Percentiles rank a stretch among this genome's conserved stretches.
These are phyloP conservation scores for Rhodamnia argentea DNA, from an alignment of 345 rosid genomes.

Conservation along the genomic window DNA sequence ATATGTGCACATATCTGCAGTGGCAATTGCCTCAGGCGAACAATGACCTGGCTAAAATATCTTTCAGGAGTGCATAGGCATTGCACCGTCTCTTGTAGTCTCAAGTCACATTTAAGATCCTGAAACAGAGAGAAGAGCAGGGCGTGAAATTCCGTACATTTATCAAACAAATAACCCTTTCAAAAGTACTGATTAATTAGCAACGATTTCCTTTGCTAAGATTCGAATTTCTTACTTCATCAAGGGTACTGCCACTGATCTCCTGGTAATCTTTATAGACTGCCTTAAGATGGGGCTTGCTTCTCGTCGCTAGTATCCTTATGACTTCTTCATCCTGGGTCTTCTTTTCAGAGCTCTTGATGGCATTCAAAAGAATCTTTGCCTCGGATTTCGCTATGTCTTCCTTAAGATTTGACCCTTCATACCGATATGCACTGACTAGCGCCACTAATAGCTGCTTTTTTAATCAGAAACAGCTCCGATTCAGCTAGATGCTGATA, in stretches of 20 bases:
- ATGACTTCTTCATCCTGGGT: constrained; percentile 56
- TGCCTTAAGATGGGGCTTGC: constrained; percentile 61
- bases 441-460: constrained; percentile 75
- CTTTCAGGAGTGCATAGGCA: constrained; percentile 52
- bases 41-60: constrained; percentile 58
- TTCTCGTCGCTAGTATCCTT: constrained; percentile 67
- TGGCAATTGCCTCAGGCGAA: background rate
- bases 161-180: background rate
- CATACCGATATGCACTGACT: constrained; percentile 88
- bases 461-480: background rate
- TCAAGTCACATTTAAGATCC: constrained; percentile 37
- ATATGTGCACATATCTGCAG: background rate
- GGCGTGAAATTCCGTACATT: background rate
- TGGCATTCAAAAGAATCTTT: constrained; percentile 23
- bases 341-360: constrained; percentile 27
- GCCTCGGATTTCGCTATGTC: constrained; percentile 62
- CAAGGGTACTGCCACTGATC: constrained; percentile 29
- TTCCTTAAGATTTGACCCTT: constrained; percentile 52
- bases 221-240: constrained; percentile 24
- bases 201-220: background rate
- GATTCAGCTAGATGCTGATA: background rate
- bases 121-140: constrained; percentile 4
- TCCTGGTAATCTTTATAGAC: constrained; percentile 40
- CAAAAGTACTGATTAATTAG: too few species aligned
- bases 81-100: constrained; percentile 38